Conservation (phyloP, 306 rosid species). For the Vachellia pachyceras region DNA sequence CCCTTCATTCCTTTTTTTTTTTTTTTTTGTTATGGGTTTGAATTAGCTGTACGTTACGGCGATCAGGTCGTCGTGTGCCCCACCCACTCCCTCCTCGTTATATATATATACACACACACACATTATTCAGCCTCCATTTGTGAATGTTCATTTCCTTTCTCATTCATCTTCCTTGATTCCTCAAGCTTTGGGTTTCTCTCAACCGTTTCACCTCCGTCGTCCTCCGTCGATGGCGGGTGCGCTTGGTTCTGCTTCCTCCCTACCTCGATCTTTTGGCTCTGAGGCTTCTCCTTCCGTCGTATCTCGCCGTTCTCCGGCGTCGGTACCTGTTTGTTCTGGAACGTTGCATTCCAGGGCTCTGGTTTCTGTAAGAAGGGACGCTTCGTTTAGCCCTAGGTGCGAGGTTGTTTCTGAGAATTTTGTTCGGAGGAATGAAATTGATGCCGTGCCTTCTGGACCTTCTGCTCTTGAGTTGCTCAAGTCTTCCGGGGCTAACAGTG, state of each 20-base stretch:
- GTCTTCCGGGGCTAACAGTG: conserved; percentile 59
- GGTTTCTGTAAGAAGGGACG: conserved; percentile 25
- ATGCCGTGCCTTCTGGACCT: conserved; percentile 24
- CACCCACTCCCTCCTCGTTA: too few relatives aligned
- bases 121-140: too few relatives aligned
- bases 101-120: too few relatives aligned
- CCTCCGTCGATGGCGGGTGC: conserved; percentile 51
- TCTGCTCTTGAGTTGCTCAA: conserved; percentile 66
- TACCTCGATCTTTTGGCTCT: background rate
- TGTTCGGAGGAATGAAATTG: too few relatives aligned
- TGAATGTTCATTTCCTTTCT: too few relatives aligned
- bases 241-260: conserved; percentile 35
- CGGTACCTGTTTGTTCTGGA: conserved; percentile 24
- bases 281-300: conserved; percentile 30
- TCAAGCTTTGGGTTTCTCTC: background rate
- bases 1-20: too few relatives aligned
- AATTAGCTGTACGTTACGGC: too few relatives aligned
- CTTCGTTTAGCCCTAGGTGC: conserved; percentile 35
- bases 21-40: too few relatives aligned
- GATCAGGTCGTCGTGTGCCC: too few relatives aligned
- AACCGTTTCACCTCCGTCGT: background rate
- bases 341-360: conserved; percentile 3
- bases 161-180: too few relatives aligned
- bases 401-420: too few relatives aligned
- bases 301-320: conserved; percentile 28